phyloP scores from a whole-genome alignment of 202 grass and related monocot genomes.

The Musa balbisiana region DNA sequence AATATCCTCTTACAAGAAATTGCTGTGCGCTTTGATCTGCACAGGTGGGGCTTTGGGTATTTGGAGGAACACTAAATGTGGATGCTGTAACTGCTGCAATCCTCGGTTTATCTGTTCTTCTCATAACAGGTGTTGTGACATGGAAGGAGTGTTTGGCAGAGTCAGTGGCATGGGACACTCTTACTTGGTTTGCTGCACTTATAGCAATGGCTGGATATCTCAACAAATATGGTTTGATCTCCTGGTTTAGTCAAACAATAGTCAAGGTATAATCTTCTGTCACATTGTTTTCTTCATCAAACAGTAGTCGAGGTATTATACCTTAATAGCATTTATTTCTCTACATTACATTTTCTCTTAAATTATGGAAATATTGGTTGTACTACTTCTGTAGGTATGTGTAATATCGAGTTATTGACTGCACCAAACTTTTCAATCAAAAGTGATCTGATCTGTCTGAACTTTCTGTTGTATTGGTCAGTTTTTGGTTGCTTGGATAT shows the following conservation, averaged over 20 bases:
- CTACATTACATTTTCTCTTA: too few relatives aligned
- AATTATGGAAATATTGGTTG: too few relatives aligned
- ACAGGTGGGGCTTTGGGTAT: conserved; percentile 97
- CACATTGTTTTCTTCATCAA: conserved; percentile 42
- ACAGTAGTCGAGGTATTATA: conserved; percentile 64
- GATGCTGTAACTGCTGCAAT: conserved; percentile 92
- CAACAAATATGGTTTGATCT: conserved; percentile 90
- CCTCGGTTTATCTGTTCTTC: conserved; percentile 78
- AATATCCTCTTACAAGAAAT: conserved; percentile 4
- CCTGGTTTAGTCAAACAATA: conserved; percentile 97
- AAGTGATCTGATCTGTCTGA: too few relatives aligned
- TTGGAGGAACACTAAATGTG: conserved; percentile 67
- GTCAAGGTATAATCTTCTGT: conserved; percentile 93
- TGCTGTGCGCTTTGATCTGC: conserved; percentile 16
- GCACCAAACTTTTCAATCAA: too few relatives aligned
- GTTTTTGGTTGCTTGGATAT: too few relatives aligned
- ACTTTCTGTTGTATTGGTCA: too few relatives aligned
- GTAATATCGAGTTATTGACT: too few relatives aligned
- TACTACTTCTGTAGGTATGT: too few relatives aligned
- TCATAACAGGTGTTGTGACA: conserved; percentile 88
- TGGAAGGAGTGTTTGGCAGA: conserved; percentile 97
- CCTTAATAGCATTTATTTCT: too few relatives aligned
- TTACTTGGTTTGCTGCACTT: conserved; percentile 97
- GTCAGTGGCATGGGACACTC: conserved; percentile 93
- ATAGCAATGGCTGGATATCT: conserved; percentile 98